Evolutionary conservation across 2,329 filamentous ascomycete genomes (phyloP), one percentile per base, ranked within the genome.

Genomic region (Clathrospora elynae): DNA sequence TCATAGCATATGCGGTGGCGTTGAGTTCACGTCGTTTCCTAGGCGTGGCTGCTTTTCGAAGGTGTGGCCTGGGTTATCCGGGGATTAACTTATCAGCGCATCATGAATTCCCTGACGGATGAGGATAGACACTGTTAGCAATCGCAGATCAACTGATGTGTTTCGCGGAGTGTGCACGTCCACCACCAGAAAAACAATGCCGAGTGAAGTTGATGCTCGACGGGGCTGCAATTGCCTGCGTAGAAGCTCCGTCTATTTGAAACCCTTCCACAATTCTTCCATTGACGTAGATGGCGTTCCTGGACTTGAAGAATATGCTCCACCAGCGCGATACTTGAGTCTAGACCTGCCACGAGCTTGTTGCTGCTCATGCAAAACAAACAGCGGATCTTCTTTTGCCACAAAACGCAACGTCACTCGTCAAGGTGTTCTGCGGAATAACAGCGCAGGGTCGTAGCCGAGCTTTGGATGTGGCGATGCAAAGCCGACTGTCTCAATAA

Each of bases 251-350:
- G 16, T 22, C 18, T 26, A 11, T 16, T 47, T 42, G 32, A 13
- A 23, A 8, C 32, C 35, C 35, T 57, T 54, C 53, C 38, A 48
- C 25, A 23, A 36, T 37, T 25, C 38, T 56, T 55, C 51, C 35
- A 48, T 59, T 59, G 55, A 62, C 57, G 59, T 62, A 53, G 32
- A 52, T 50, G 49, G 51, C 49, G 46, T 50, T 28, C 24, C 10
- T 11, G 8, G 32, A 19, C n/a, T 25, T n/a, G 33, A 8, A 35
- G 13, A 16, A 18, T n/a, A 24, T 23, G 29, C 37, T 42, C 37
- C 32, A 36, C 35, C 25, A 38, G 28, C 23, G 20, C 30, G 16
- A 42, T 26, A 25, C 36, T 34, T 31, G 30, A 9, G 35, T 42
- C 51, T 45, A 36, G 54, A 58, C 58, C 51, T 50, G 43, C 43